These are phyloP conservation scores for Wickerhamomyces kurtzmanii DNA, from an alignment of 805 yeast genomes.

Conservation along the genomic window DNA sequence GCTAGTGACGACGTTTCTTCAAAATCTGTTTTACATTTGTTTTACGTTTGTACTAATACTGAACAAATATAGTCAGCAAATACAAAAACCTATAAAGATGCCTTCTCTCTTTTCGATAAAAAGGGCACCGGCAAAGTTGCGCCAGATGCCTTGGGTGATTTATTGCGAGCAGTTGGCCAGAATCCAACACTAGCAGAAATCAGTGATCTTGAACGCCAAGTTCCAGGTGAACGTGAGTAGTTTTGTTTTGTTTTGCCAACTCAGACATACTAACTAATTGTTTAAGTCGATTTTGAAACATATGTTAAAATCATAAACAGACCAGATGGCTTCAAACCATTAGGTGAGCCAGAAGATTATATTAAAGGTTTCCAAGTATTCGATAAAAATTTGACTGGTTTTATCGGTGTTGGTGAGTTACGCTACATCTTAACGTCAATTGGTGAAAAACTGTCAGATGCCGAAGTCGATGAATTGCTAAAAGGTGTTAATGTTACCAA, in stretches of 20 bases:
- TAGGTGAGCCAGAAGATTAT: slow-evolving; percentile 84
- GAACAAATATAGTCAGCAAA: slow-evolving; percentile 11
- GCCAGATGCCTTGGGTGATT: slow-evolving; percentile 77
- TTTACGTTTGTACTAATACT: too few relatives aligned
- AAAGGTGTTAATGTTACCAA: slow-evolving; percentile 91
- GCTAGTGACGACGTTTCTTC: too few relatives aligned
- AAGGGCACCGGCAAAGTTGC: slow-evolving; percentile 92
- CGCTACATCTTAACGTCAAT: slow-evolving; percentile 90
- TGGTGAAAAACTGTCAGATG: slow-evolving; percentile 86
- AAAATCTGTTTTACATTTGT: too few relatives aligned
- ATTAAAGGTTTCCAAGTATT: slow-evolving; percentile 95
- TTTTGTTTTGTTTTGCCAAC: background rate
- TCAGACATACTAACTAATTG: slow-evolving; percentile 6
- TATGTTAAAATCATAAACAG: slow-evolving; percentile 71
- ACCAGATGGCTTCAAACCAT: slow-evolving; percentile 80
- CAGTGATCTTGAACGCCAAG: slow-evolving; percentile 38
- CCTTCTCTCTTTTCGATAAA: slow-evolving; percentile 93
- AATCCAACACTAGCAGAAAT: slow-evolving; percentile 94
- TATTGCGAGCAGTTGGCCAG: slow-evolving; percentile 95
- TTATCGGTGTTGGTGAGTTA: slow-evolving; percentile 94
- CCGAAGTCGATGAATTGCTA: slow-evolving; percentile 91
- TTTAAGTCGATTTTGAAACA: slow-evolving; percentile 63
- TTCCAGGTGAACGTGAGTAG: slow-evolving; percentile 18
- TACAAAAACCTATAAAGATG: slow-evolving; percentile 61
- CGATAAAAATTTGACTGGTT: slow-evolving; percentile 92